Evolutionary conservation across 768 basidiomycete species (phyloP).

Genomic region (Pleurotus djamor): DNA sequence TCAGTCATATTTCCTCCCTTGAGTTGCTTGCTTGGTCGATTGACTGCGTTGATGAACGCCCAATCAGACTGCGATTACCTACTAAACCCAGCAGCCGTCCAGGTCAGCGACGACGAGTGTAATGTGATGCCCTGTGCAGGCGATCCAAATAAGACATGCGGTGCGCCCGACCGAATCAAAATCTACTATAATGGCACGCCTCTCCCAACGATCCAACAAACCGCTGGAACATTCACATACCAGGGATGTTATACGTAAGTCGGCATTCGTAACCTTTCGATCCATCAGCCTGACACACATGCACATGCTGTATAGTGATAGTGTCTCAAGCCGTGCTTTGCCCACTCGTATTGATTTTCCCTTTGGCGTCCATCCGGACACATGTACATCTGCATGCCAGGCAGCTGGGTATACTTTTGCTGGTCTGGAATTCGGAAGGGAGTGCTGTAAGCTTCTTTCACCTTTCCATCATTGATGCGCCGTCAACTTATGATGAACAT

Average conservation of each 20-base stretch:
- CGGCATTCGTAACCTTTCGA: background rate
- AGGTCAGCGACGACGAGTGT: slow-evolving; percentile 23
- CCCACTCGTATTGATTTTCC: background rate
- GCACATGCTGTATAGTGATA: background rate
- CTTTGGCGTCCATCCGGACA: background rate
- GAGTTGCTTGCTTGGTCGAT: background rate
- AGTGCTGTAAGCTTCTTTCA: background rate
- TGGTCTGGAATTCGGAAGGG: background rate
- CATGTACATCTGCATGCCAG: background rate
- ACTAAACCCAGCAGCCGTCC: background rate
- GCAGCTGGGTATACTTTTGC: background rate
- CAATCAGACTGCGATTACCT: background rate
- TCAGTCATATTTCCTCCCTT: slow-evolving; percentile 19
- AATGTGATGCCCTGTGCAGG: slow-evolving; percentile 37
- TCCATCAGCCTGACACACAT: background rate
- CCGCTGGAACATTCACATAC: background rate
- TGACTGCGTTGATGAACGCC: background rate
- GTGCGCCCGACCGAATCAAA: slow-evolving; percentile 38
- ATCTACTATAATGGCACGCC: slow-evolving; percentile 21
- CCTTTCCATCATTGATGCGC: background rate
- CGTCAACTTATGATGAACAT: no score
- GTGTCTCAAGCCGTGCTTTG: background rate
- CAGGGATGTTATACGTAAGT: background rate
- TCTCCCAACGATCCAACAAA: background rate
- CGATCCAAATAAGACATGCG: slow-evolving; percentile 37